Conservation (phyloP, 495 filamentous ascomycete genomes). For the Lophium mytilinum region DNA sequence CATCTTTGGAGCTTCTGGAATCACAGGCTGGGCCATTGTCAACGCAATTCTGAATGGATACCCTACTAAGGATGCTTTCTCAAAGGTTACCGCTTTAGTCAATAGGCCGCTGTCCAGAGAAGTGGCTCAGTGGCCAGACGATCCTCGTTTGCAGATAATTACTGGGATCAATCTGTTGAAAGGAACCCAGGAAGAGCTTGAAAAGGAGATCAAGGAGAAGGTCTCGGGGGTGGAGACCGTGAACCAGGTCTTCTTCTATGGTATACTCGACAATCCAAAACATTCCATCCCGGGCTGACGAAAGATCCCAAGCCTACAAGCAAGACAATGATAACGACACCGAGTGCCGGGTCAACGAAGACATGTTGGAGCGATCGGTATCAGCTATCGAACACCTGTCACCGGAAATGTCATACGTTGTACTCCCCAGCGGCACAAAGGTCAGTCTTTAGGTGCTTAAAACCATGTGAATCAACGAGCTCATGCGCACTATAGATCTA, state of each 20-base stretch:
- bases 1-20: constrained; percentile 34
- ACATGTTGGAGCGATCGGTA: constrained; percentile 37
- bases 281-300: not conserved
- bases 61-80: constrained; percentile 35
- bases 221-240: constrained; percentile 36
- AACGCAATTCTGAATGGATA: constrained; percentile 39
- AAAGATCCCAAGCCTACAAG: constrained; percentile 7
- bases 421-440: constrained; percentile 34
- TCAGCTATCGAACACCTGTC: constrained; percentile 38
- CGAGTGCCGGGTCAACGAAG: constrained; percentile 31
- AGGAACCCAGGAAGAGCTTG: constrained; percentile 33
- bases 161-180: constrained; percentile 38
- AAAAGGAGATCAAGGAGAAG: constrained; percentile 33
- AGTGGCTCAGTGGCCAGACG: constrained; percentile 37
- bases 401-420: constrained; percentile 32
- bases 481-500: constrained; percentile 20
- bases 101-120: constrained; percentile 37
- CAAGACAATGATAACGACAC: constrained; percentile 19
- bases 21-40: constrained; percentile 42
- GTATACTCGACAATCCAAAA: constrained; percentile 11
- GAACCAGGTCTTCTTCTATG: constrained; percentile 41
- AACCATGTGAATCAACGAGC: too few relatives aligned
- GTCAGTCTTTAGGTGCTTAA: too few relatives aligned
- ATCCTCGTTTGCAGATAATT: constrained; percentile 36
- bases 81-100: constrained; percentile 38